Base-by-base conservation (phyloP, 768 basidiomycete species). In the Hemileccinum rubropunctum region DNA sequence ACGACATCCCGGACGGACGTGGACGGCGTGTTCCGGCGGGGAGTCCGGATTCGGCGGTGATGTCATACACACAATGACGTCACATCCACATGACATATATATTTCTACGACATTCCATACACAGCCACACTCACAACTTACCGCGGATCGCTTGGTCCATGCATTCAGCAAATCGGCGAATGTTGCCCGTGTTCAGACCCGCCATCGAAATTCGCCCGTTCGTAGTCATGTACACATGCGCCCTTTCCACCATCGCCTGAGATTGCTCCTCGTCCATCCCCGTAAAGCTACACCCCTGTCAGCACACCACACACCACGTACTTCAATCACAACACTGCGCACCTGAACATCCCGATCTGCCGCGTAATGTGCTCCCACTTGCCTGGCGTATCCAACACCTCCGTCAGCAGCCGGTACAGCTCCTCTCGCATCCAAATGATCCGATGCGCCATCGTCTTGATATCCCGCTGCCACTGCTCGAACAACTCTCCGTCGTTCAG, bases 311-410 rank as follows among this genome's bases (percentile, higher is more conserved):
- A 15, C 9, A 36, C 8, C 27, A 9, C 12, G 34, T 11, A 23
- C 23, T n/a, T n/a, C 43, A 35, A 20, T 34, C 42, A 30, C 15
- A 18, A 26, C 4, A 10, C 12, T 39, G 61, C 76, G 52, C 66
- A 92, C 84, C 89, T 92, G 78, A 95, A 97, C 95, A 95, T 97
- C 49, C 95, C 95, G 70, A 98, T 98, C 76, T 98, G 97, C 45
- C 83, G 81, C 59, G 87, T 74, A 61, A 99, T 95, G 71, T 98
- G 95, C n/a, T 86, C 82, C 97, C 97, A 99, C 62, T 82, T 83
- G 6, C 94, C 92, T 4, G 94, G 94, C 44, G 91, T 95, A 63
- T 88, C 79, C 56, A 92, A 69, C 66, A 88, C 84, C 55, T 90
- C 77, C 21, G 62, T 65, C 64, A 97, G 68, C 60, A 89, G 65